Percentiles rank a stretch among this genome's conserved stretches.
Conservation (phyloP, 164 flowering plant genomes). For the Tetracentron sinense region DNA sequence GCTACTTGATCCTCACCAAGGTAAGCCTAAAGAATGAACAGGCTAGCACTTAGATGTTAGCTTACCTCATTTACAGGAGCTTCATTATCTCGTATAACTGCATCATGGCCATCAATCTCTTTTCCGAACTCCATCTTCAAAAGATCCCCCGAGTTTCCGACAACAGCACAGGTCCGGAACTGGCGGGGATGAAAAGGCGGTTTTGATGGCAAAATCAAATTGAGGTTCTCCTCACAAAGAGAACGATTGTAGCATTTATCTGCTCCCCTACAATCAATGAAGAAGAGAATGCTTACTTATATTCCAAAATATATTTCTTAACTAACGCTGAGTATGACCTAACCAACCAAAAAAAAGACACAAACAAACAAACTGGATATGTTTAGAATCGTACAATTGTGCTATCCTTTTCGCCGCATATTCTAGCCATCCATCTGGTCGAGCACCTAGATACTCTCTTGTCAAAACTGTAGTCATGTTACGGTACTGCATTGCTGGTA, state of each 20-base stretch:
- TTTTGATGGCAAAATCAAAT: conserved; percentile 74
- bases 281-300: conserved; percentile 8
- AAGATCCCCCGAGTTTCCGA: conserved; percentile 97
- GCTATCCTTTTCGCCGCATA: conserved; percentile 78
- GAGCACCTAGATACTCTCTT: conserved; percentile 65
- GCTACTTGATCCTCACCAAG: no score
- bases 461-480: conserved; percentile 81
- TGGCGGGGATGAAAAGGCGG: conserved; percentile 96
- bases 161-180: conserved; percentile 89
- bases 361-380: conserved; percentile 2
- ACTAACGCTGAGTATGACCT: not conserved
- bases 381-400: conserved; percentile 47
- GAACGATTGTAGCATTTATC: conserved; percentile 78
- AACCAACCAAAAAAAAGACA: no score
- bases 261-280: conserved; percentile 52
- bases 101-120: conserved; percentile 96
- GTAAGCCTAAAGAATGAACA: not conserved
- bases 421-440: conserved; percentile 77
- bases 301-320: conserved; percentile 4
- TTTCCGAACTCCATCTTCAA: conserved; percentile 88
- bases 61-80: conserved; percentile 94
- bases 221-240: conserved; percentile 94
- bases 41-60: not conserved
- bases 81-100: conserved; percentile 92
- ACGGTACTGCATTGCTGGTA: conserved; percentile 63